Percentiles rank a stretch among this genome's conserved stretches.
These are phyloP conservation scores for Debaryomycetaceae sp. DNA, from an alignment of 1,139 yeast species.

Conservation along the genomic window DNA sequence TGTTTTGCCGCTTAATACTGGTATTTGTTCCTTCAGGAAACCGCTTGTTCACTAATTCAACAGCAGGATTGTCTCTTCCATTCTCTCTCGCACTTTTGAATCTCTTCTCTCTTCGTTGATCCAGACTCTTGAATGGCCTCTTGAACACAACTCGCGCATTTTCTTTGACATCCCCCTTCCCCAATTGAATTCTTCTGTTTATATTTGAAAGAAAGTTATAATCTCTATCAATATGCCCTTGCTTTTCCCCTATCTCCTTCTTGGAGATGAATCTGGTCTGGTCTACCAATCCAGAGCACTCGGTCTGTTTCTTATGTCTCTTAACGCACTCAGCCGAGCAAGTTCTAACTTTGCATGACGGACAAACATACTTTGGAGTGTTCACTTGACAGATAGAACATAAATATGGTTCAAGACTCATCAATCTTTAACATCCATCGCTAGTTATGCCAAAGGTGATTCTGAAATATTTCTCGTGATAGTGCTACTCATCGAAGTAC, in stretches of 20 bases:
- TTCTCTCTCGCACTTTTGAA: constrained; percentile 16
- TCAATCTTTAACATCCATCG: not conserved
- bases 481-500: not conserved
- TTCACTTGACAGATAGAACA: constrained; percentile 53
- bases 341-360: constrained; percentile 65
- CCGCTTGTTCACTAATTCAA: constrained; percentile 16
- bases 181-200: constrained; percentile 53
- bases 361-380: constrained; percentile 71
- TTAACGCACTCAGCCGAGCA: constrained; percentile 74
- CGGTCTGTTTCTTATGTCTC: constrained; percentile 57
- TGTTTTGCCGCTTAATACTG: constrained; percentile 31
- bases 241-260: constrained; percentile 30
- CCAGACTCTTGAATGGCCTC: constrained; percentile 16
- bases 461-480: not conserved
- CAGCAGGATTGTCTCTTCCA: constrained; percentile 20
- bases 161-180: constrained; percentile 45
- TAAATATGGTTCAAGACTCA: constrained; percentile 4
- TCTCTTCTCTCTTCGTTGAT: constrained; percentile 22
- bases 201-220: constrained; percentile 69
- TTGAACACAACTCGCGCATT: constrained; percentile 37
- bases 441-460: not conserved
- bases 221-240: constrained; percentile 65
- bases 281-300: constrained; percentile 69
- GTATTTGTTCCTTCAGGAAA: constrained; percentile 26
- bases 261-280: constrained; percentile 55